Evolutionary conservation across 1,284 basidiomycete species (phyloP).

Genomic region (Porphyrellus sp.): DNA sequence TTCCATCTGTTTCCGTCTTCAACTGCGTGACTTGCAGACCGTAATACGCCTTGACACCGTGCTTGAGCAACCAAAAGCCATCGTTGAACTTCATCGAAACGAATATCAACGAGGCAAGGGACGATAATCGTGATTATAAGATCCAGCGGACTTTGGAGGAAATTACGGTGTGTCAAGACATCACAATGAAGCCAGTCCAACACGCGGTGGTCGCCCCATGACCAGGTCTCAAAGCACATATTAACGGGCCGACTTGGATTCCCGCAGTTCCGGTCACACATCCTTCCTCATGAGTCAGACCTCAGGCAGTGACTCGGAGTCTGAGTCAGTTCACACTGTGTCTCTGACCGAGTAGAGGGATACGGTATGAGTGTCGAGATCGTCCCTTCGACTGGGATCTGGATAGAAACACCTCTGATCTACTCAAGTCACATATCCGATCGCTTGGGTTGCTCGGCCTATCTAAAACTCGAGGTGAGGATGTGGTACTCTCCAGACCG

Average conservation of each 20-base stretch:
- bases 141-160: background rate
- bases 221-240: too few relatives aligned
- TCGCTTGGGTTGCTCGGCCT: constrained; percentile 49
- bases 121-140: background rate
- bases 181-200: background rate
- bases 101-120: background rate
- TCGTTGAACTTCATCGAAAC: constrained; percentile 51
- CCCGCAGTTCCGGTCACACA: too few relatives aligned
- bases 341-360: too few relatives aligned
- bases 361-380: constrained; percentile 9
- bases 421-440: constrained; percentile 55
- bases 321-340: too few relatives aligned
- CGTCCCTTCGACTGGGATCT: constrained; percentile 33
- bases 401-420: constrained; percentile 62
- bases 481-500: background rate
- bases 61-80: constrained; percentile 67
- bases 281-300: too few relatives aligned
- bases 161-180: background rate
- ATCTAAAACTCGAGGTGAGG: constrained; percentile 66
- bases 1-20: constrained; percentile 43
- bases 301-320: too few relatives aligned
- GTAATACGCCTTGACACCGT: constrained; percentile 59
- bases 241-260: too few relatives aligned
- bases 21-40: constrained; percentile 53
- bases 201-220: background rate